phyloP scores from a whole-genome alignment of 164 flowering plant species.

The Chloranthus sessilifolius region DNA sequence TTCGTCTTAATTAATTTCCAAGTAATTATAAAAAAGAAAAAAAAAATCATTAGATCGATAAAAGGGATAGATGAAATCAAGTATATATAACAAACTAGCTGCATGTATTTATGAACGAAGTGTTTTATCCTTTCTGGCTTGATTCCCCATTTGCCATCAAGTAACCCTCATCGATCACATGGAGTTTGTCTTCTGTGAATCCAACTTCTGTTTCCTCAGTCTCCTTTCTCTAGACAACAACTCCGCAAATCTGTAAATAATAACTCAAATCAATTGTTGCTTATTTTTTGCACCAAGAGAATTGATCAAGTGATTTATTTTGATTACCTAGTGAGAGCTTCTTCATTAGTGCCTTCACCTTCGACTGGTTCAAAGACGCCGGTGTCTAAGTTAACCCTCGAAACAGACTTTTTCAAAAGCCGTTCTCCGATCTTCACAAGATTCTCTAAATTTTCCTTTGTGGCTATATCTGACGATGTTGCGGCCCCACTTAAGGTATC shows the following conservation, averaged over 20 bases:
- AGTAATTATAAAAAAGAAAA: too few species aligned
- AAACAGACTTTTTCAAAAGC: slow-evolving; percentile 14
- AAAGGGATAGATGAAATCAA: too few species aligned
- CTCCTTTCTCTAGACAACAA: slow-evolving; percentile 3
- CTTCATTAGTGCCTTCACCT: slow-evolving; percentile 16
- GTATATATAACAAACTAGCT: too few species aligned
- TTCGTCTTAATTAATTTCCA: too few species aligned
- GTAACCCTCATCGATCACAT: too few species aligned
- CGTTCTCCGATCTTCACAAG: slow-evolving; percentile 18
- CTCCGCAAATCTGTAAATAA: slow-evolving; percentile 1
- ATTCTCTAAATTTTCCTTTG: slow-evolving; percentile 13
- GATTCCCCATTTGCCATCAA: too few species aligned
- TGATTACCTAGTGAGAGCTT: slow-evolving; percentile 18
- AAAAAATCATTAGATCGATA: too few species aligned
- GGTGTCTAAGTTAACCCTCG: slow-evolving; percentile 19
- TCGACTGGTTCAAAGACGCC: slow-evolving; percentile 13
- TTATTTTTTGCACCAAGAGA: background rate
- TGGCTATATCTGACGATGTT: slow-evolving; percentile 14
- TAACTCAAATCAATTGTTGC: background rate
- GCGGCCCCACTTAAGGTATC: slow-evolving; percentile 9
- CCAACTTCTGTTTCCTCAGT: too few species aligned
- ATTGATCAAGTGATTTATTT: background rate
- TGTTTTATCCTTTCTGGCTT: too few species aligned
- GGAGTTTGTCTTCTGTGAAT: too few species aligned
- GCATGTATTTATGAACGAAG: too few species aligned